These are phyloP conservation scores for Sphagnum tenellum DNA, from an alignment of 225 moss, liverwort and hornwort species.

Conservation along the genomic window DNA sequence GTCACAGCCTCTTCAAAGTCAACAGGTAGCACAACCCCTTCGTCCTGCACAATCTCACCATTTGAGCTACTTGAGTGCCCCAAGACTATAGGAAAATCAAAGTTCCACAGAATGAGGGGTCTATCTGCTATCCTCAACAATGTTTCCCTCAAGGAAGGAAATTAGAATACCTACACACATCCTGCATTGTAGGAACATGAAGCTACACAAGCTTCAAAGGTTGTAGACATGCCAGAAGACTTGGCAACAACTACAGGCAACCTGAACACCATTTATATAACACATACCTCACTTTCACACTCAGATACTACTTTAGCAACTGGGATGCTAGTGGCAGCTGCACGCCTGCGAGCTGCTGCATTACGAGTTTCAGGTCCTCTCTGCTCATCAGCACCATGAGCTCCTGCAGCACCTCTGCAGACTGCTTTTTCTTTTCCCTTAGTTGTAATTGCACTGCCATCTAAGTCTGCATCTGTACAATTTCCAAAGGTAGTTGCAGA, in stretches of 20 bases:
- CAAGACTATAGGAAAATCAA: too few species aligned
- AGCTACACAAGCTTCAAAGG: too few species aligned
- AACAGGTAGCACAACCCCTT: constrained; percentile 63
- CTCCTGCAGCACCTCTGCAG: constrained; percentile 41
- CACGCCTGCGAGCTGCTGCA: constrained; percentile 89
- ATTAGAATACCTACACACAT: too few species aligned
- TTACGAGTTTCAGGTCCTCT: constrained; percentile 94
- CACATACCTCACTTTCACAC: constrained; percentile 86
- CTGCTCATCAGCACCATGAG: constrained; percentile 51
- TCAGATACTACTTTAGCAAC: constrained; percentile 42
- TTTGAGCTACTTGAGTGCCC: too few species aligned
- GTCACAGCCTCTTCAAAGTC: constrained; percentile 88
- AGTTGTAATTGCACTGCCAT: constrained; percentile 30
- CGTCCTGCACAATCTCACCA: constrained; percentile 42
- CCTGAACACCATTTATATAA: too few species aligned
- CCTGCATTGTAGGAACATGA: too few species aligned
- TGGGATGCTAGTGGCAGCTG: constrained; percentile 66
- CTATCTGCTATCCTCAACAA: too few species aligned
- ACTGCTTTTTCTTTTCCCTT: constrained; percentile 92
- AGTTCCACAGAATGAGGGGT: too few species aligned
- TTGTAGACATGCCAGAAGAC: too few species aligned
- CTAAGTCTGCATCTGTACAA: constrained; percentile 38
- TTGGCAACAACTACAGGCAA: too few species aligned
- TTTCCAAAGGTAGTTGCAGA: constrained; percentile 47
- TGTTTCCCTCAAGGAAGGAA: too few species aligned